Evolutionary conservation across 257 asterid genomes (phyloP), one percentile per base, ranked within the genome.

Genomic region (Solanum dulcamara): DNA sequence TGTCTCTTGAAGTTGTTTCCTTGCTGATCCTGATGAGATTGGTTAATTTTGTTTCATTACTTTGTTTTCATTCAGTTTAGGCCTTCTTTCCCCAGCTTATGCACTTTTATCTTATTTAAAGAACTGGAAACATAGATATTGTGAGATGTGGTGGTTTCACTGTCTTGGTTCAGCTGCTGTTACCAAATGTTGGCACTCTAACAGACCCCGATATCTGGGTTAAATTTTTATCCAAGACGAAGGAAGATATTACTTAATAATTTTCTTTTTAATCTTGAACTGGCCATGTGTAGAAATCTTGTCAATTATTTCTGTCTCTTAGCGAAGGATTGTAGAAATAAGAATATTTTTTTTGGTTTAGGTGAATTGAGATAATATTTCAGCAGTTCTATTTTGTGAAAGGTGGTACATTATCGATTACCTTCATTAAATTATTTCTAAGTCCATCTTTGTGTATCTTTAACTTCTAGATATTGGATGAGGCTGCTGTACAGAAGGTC

Each of bases 401-500:
- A 66, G 75, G 44, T 32, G 42, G 14, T 14, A 17, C 33, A 17
- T 44, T 75, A 75, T 44, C 24, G 15, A 44, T 44, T 70, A 44
- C 81, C 59, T 44, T 75, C 81, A 75, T 75, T 44, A 42, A 48
- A 42, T 72, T 26, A 75, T 77, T 15, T 77, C 64, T 46, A 17
- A 77, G 42, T 46, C 83, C 26, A 26, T 11, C 28, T 28, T 48
- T 28, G 28, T 75, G 57, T 17, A 77, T 77, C 62, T 44, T 46
- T 46, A 32, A 70, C 83, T 87, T 90, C 55, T 91, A 96, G 99
- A 92, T 92, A 86, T 92, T 96, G 95, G 99, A 96, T 85, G 99
- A 96, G 91, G 98, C 97, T 85, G 97, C 98, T 51, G 98, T 92
- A 80, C 98, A 94, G 88, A 90, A 86, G 87, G 94, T 96, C 85